Evolutionary conservation across 495 filamentous ascomycete genomes (phyloP), one percentile per base, ranked within the genome.

Genomic region (Thermochaetoides thermophila): DNA sequence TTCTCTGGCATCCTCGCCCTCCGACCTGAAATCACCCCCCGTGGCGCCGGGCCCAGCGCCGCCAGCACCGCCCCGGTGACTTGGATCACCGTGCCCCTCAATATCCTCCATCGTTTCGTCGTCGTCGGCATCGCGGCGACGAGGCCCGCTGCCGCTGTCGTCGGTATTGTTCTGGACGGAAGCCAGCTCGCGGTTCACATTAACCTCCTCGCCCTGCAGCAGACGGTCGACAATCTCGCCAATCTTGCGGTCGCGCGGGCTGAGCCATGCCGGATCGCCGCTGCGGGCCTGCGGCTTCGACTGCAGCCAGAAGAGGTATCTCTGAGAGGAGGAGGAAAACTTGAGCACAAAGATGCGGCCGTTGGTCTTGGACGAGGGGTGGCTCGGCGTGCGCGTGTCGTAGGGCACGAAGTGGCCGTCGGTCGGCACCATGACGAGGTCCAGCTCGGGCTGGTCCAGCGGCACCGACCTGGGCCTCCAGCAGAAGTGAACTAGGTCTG

Each of bases 281-380:
- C 59, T 64, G 25, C 72, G 66, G 31, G 81, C 74, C 59, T 95
- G 84, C 7, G 72, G 65, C 49, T 82, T 85, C 5, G 78, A 83
- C 59, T 99, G 91, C 39, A 99, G 64, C 84, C 86, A 99, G 66
- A 94, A 99, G 18, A 96, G 68, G 53, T 96, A 72, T 32, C 85
- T 74, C 56, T 84, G 73, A 21, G 84, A 89, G 38, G 81, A 87
- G n/a, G 86, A 94, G 18, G 69, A 68, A 61, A 99, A 99, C 56
- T 92, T 95, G 51, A 99, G 70, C 33, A 81, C 74, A 55, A 85
- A 95, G 48, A 99, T 76, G 34, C 91, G 79, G 46, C 84, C 91
- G 46, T 85, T 84, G 8, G 84, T 91, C 39, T 71, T 68, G 36
- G 73, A 63, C 19, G 71, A 63, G 11, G 63, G 48, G 29, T 59